Conservation (phyloP, 2,329 filamentous ascomycete genomes). For the Orbilia brochopaga region DNA sequence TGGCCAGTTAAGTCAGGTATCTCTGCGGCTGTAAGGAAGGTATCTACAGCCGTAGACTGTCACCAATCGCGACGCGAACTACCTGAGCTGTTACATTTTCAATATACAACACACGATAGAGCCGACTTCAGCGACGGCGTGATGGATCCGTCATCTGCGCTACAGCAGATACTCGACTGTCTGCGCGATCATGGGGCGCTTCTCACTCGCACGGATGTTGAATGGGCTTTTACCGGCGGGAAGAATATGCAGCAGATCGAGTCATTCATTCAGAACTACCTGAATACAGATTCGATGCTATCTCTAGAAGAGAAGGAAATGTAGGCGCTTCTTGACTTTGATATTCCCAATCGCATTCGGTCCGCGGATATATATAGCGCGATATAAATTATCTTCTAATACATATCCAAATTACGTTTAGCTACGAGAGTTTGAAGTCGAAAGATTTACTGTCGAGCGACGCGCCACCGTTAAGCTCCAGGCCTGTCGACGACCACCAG, state of each 20-base stretch:
- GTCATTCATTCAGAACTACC: constrained; percentile 61
- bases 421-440: constrained; percentile 38
- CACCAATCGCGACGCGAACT: too few species aligned
- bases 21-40: too few species aligned
- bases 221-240: constrained; percentile 61
- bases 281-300: constrained; percentile 61
- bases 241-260: constrained; percentile 59
- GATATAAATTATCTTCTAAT: constrained; percentile 4
- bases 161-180: constrained; percentile 60
- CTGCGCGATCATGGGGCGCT: constrained; percentile 60
- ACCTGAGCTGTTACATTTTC: constrained; percentile 2
- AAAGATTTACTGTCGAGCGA: constrained; percentile 21
- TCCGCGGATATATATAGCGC: not conserved
- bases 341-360: not conserved
- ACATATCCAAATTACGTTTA: not conserved
- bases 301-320: constrained; percentile 62
- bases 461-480: constrained; percentile 16
- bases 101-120: not conserved
- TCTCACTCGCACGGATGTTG: constrained; percentile 61
- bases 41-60: too few species aligned
- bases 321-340: constrained; percentile 56
- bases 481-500: constrained; percentile 17
- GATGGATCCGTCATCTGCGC: constrained; percentile 28
- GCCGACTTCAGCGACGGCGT: not conserved
- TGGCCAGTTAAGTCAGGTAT: too few species aligned